These are phyloP conservation scores for Scedosporium boydii DNA, from an alignment of 2,329 filamentous ascomycete species.

Conservation along the genomic window DNA sequence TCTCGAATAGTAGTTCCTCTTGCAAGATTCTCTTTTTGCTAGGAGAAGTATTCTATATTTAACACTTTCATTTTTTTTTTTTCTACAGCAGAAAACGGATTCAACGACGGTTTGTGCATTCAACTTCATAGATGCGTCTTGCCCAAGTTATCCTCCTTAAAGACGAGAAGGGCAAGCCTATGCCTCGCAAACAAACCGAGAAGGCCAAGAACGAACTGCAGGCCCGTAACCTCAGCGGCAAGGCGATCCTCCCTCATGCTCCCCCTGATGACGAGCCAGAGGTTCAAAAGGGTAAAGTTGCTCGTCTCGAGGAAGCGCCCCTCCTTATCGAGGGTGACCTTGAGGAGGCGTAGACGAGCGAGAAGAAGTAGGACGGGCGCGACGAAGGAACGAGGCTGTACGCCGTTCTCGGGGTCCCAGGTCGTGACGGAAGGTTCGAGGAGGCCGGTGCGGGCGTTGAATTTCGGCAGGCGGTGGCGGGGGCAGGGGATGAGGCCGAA, in stretches of 20 bases:
- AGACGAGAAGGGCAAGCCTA: conserved; percentile 75
- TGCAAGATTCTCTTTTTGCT: not conserved
- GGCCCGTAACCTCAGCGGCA: conserved; percentile 65
- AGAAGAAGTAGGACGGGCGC: conserved; percentile 58
- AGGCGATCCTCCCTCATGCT: conserved; percentile 81
- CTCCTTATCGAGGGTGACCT: conserved; percentile 55
- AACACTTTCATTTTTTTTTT: not conserved
- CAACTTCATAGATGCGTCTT: conserved; percentile 17
- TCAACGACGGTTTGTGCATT: not conserved
- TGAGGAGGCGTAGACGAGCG: conserved; percentile 56
- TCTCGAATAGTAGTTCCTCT: not conserved
- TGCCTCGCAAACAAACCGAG: conserved; percentile 79
- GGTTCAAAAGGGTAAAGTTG: conserved; percentile 88
- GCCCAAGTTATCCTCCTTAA: conserved; percentile 76
- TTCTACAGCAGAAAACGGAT: not conserved
- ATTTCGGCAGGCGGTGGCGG: conserved; percentile 79
- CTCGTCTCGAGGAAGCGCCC: conserved; percentile 69
- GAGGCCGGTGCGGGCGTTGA: conserved; percentile 76
- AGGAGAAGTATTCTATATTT: not conserved
- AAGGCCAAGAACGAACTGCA: conserved; percentile 71
- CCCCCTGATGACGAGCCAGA: conserved; percentile 94
- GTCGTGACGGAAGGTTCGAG: conserved; percentile 79
- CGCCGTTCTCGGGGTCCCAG: conserved; percentile 48
- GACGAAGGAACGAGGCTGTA: conserved; percentile 58
- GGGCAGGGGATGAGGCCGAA: conserved; percentile 88